A percentile compares a stretch with the other conserved stretches of the same genome.
Evolutionary conservation across 2,329 filamentous ascomycete genomes (phyloP).

Genomic region (Mycocentrospora acerina): DNA sequence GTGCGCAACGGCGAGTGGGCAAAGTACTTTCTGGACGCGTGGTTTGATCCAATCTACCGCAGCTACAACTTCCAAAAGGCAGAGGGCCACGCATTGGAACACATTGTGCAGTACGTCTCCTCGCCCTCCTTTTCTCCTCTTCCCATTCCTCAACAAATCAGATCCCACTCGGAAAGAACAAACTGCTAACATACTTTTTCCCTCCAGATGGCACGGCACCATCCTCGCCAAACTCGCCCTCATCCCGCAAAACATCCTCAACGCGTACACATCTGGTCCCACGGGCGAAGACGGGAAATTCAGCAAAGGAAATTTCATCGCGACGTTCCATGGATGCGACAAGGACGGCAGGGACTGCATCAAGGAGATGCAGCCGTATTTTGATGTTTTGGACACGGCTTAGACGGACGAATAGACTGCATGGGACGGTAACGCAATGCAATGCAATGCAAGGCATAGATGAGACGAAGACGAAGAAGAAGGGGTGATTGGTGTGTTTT

Average conservation of each 20-base stretch:
- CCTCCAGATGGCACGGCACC: conserved; percentile 93
- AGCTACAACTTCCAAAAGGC: conserved; percentile 96
- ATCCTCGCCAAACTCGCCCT: conserved; percentile 87
- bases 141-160: neutral
- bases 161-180: neutral
- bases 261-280: conserved; percentile 66
- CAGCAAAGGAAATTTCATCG: conserved; percentile 80
- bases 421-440: neutral
- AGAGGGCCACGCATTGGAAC: conserved; percentile 81
- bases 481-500: too few relatives aligned
- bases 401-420: neutral
- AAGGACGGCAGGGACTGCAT: conserved; percentile 64
- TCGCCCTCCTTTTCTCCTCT: neutral
- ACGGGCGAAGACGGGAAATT: conserved; percentile 58
- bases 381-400: conserved; percentile 34
- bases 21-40: conserved; percentile 88
- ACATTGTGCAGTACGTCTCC: conserved; percentile 51
- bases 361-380: conserved; percentile 64
- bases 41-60: conserved; percentile 93
- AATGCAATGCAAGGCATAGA: neutral
- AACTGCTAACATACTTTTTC: conserved; percentile 24
- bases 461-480: too few relatives aligned
- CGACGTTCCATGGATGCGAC: conserved; percentile 75
- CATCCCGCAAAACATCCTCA: conserved; percentile 81
- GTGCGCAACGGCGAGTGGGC: conserved; percentile 86